Base-by-base conservation (phyloP, 805 yeast genomes). In the Candida ascalaphidarum region DNA sequence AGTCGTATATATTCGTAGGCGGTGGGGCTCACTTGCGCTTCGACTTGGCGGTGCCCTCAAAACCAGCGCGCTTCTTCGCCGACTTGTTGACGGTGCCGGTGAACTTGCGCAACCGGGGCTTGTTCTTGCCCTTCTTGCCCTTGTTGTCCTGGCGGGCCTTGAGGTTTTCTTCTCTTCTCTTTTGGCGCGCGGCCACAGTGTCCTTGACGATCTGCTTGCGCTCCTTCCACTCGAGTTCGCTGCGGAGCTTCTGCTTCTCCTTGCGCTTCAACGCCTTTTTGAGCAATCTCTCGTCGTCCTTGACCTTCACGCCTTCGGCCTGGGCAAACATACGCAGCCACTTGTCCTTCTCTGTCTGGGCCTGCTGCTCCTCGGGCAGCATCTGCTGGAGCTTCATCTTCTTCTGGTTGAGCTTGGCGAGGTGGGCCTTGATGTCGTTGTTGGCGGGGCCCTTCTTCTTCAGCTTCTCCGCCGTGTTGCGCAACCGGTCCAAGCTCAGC, bases 191-290 rank as follows among this genome's bases (percentile, higher is more conserved):
- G 26, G 76, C 68, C 29, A 81, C 77, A 21, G 79, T 77, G 41
- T 78, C 82, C 33, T 74, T 73, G 10, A 92, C 95, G 21, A 69
- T 69, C 43, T 78, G 81, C 50, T 82, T 79, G 40, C 99, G 74
- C 28, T 89, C 96, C 39, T 62, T 71, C 99, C 99, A 92, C 55
- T 89, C 95, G 28, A 74, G 62, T 45, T 85, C 95, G 33, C 94
- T 80, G 62, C 78, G 83, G 47, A 82, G 71, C 65, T 92, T 92
- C 48, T 71, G 69, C 36, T 81, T 75, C 43, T 84, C 89, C 50
- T 85, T 83, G 43, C 81, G 71, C 61, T 81, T 86, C 36, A 89
- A 55, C 2, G 96, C 83, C 53, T 84, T 89, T 46, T 78, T 80
- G 55, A 92, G 69, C 43, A 92, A 60, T 48, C 75, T 78, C 52